Percentiles rank a stretch among this genome's conserved stretches.
phyloP scores from a whole-genome alignment of 306 rosid species.

The Coriaria nepalensis region DNA sequence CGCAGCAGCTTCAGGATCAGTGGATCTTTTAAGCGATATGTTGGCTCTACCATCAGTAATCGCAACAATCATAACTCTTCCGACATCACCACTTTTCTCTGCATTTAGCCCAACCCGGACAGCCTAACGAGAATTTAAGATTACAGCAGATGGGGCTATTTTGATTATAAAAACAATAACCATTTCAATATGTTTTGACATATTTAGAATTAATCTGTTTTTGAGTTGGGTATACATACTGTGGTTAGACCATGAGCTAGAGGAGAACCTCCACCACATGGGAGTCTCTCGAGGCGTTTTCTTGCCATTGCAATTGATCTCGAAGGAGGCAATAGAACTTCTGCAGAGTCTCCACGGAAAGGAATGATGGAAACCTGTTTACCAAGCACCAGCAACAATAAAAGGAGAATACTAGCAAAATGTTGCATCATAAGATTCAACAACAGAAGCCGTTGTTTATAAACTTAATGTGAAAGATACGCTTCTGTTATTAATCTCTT shows the following conservation, averaged over 20 bases:
- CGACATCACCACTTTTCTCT: slow-evolving; percentile 97
- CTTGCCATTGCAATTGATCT: slow-evolving; percentile 98
- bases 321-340: slow-evolving; percentile 97
- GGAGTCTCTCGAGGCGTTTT: slow-evolving; percentile 92
- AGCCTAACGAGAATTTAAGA: slow-evolving; percentile 41
- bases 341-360: slow-evolving; percentile 94
- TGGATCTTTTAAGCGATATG: slow-evolving; percentile 81
- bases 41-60: slow-evolving; percentile 96
- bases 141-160: too few species aligned
- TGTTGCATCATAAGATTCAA: too few species aligned
- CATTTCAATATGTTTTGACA: too few species aligned
- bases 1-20: slow-evolving; percentile 73
- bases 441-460: too few species aligned
- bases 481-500: too few species aligned
- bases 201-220: too few species aligned
- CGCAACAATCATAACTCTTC: slow-evolving; percentile 92
- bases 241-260: slow-evolving; percentile 95
- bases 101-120: slow-evolving; percentile 94
- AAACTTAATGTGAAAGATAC: too few species aligned
- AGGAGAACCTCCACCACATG: slow-evolving; percentile 98
- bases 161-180: too few species aligned
- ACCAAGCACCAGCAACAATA: too few species aligned
- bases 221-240: slow-evolving; percentile 55
- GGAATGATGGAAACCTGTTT: slow-evolving; percentile 89
- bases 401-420: too few species aligned